These are phyloP conservation scores for Podaxis sp. DNA, from an alignment of 768 basidiomycete species.

Conservation along the genomic window DNA sequence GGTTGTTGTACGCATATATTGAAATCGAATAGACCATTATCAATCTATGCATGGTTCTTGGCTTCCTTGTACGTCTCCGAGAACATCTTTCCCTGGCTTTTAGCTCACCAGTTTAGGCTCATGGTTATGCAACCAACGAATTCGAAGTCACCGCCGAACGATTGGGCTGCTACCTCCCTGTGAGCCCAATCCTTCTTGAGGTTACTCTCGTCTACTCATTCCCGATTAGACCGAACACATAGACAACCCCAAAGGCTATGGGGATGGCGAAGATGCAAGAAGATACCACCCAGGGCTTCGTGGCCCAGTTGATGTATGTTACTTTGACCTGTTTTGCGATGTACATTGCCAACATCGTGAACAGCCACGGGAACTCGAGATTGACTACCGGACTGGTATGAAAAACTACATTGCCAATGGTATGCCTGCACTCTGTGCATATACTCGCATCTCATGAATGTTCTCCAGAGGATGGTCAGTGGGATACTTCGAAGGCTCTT, in stretches of 20 bases:
- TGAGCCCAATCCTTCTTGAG: slow-evolving; percentile 24
- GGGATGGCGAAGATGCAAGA: slow-evolving; percentile 77
- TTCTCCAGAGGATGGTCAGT: slow-evolving; percentile 55
- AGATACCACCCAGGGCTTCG: slow-evolving; percentile 73
- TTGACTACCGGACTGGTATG: slow-evolving; percentile 87
- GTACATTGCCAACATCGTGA: background rate
- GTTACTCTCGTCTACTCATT: background rate
- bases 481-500: slow-evolving; percentile 85
- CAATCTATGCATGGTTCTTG: slow-evolving; percentile 85
- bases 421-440: slow-evolving; percentile 14
- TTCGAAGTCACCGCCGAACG: slow-evolving; percentile 85
- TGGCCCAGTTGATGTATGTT: slow-evolving; percentile 70
- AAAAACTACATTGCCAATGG: slow-evolving; percentile 93
- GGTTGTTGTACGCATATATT: background rate
- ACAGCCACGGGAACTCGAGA: slow-evolving; percentile 75
- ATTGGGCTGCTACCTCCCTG: slow-evolving; percentile 81
- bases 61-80: slow-evolving; percentile 65
- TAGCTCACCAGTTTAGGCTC: slow-evolving; percentile 40
- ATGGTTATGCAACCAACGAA: slow-evolving; percentile 77
- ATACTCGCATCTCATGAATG: background rate
- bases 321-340: slow-evolving; percentile 3
- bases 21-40: slow-evolving; percentile 63
- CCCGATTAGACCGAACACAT: slow-evolving; percentile 72
- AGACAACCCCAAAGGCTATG: slow-evolving; percentile 91
- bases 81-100: background rate